Base-by-base conservation (phyloP, 371 early-diverging fungal genomes). In the Rhizomucor pusillus region DNA sequence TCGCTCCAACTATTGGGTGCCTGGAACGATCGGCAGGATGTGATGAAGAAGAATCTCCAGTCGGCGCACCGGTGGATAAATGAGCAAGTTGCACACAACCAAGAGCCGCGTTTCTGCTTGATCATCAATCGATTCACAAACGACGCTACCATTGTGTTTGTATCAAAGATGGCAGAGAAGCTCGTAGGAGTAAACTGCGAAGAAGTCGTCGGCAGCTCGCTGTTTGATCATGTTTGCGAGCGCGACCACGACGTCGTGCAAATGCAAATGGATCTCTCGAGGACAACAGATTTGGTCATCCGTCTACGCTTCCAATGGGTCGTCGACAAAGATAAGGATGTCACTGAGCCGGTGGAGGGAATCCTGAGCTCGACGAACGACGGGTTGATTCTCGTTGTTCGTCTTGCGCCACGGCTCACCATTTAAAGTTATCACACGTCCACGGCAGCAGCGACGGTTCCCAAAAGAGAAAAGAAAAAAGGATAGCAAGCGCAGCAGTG, bases 331-430 rank as follows among this genome's bases (percentile, higher is more conserved):
- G 55, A 59, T 36, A 44, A 60, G 7, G 49, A 54, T 16, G 19
- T 45, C 7, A 43, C 50, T 35, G 36, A 54, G 20, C 39, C 58
- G 6, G 47, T 75, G 7, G 77, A 76, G 43, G 65, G 71, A 7
- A 63, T 70, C 19, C 52, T 66, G 6, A 68, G 71, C 24, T 64
- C 69, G 34, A 65, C 71, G 1, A 76, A 75, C 46, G 86, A 89
- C 56, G 71, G 73, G 11, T 25, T 76, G 12, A 69, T 69, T 6
- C 53, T 76, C 56, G 69, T 73, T 1, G 43, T 67, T 20, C 71
- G 71, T 9, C 45, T 53, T 11, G 57, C 59, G 25, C 54, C 60
- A 3, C 39, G 52, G n/a, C 25, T 57, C 44, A 48, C 46, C 16
- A 34, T 18, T 40, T 43, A 44, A 47, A 16, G 2, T 13, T 23